These are phyloP conservation scores for Ramichloridium luteum DNA, from an alignment of 2,329 filamentous ascomycete species.

Conservation along the genomic window DNA sequence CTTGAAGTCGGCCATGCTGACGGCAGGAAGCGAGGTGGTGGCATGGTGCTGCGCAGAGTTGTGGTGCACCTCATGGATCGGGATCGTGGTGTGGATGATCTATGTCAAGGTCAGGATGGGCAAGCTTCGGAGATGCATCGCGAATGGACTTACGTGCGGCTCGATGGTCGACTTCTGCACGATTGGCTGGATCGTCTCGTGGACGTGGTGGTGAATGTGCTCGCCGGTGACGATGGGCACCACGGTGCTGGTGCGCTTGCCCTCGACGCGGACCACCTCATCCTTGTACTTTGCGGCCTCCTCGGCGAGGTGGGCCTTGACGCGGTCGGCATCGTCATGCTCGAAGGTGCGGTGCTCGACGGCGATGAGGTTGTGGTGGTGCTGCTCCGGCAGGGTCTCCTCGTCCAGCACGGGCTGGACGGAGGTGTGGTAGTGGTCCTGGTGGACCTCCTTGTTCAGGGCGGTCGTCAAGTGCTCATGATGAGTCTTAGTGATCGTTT, in stretches of 20 bases:
- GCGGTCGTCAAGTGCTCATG: constrained; percentile 51
- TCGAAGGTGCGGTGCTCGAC: constrained; percentile 51
- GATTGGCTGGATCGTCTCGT: constrained; percentile 59
- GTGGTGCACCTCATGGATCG: constrained; percentile 61
- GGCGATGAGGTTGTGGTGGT: constrained; percentile 45
- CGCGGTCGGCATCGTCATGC: constrained; percentile 44
- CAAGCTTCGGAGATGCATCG: not conserved
- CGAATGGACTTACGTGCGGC: constrained; percentile 34
- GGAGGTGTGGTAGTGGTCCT: constrained; percentile 60
- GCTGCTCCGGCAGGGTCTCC: constrained; percentile 49
- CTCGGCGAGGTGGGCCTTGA: constrained; percentile 36
- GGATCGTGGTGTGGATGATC: constrained; percentile 59
- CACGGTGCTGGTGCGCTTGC: constrained; percentile 37
- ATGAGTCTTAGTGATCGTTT: constrained; percentile 37
- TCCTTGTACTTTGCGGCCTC: constrained; percentile 46
- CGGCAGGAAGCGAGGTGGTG: constrained; percentile 50
- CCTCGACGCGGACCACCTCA: constrained; percentile 35
- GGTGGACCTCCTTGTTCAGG: constrained; percentile 56
- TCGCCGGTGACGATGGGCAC: constrained; percentile 45
- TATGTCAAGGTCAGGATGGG: constrained; percentile 14
- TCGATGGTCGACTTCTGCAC: constrained; percentile 56
- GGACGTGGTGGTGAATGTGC: constrained; percentile 53
- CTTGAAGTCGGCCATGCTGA: constrained; percentile 54
- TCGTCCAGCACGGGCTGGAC: constrained; percentile 50
- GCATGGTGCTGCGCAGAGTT: constrained; percentile 54